These are phyloP conservation scores for Saccharomycopsis fodiens DNA, from an alignment of 805 yeast genomes.

Conservation along the genomic window DNA sequence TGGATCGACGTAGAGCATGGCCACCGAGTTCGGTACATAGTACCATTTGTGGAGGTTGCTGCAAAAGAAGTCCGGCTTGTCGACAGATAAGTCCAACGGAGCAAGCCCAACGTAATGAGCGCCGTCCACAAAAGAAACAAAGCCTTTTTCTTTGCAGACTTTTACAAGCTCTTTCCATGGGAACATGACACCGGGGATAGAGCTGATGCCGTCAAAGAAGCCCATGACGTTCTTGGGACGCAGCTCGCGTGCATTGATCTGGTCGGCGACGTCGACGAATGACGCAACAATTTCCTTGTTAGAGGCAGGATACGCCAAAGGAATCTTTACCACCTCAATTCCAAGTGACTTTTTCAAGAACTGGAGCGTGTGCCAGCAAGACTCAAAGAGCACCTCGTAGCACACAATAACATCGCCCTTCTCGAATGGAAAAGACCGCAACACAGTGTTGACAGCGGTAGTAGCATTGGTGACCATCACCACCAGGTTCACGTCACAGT, in stretches of 20 bases:
- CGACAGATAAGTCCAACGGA: constrained; percentile 18
- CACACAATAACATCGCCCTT: constrained; percentile 45
- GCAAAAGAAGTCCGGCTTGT: constrained; percentile 52
- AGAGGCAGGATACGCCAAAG: constrained; percentile 37
- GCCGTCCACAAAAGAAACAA: constrained; percentile 58
- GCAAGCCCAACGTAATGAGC: constrained; percentile 61
- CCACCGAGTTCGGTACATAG: constrained; percentile 49
- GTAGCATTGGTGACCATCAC: constrained; percentile 57
- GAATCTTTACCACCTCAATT: constrained; percentile 24
- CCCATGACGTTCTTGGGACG: constrained; percentile 35
- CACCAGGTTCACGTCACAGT: constrained; percentile 37
- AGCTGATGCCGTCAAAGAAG: constrained; percentile 49
- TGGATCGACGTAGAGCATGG: constrained; percentile 49
- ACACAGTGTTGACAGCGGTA: constrained; percentile 47
- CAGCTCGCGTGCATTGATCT: constrained; percentile 24
- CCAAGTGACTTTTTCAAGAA: constrained; percentile 31
- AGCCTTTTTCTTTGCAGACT: constrained; percentile 38
- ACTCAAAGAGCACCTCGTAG: constrained; percentile 44
- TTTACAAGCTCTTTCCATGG: constrained; percentile 46
- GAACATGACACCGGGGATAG: constrained; percentile 54
- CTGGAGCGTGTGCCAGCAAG: constrained; percentile 45
- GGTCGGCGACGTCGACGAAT: constrained; percentile 17
- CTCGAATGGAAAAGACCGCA: constrained; percentile 46
- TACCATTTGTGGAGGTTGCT: constrained; percentile 69
- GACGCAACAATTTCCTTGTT: constrained; percentile 33